A percentile compares a stretch with the other conserved stretches of the same genome.
Conservation (phyloP, 352 stramenopile species). For the Phytophthora multivora region DNA sequence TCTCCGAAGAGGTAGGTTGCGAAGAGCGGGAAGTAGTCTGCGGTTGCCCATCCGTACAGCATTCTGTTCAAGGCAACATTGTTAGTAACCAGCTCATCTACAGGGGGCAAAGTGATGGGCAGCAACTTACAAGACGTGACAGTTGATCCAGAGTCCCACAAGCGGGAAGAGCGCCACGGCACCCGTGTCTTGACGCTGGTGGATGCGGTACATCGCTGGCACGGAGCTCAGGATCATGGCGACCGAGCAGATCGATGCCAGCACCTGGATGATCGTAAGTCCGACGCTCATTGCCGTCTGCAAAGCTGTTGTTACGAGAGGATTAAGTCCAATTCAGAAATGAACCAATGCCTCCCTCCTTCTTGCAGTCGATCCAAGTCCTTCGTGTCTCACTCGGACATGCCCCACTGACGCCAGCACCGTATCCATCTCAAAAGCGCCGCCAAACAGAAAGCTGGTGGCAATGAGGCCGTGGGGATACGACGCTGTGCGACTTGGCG, state of each 20-base stretch:
- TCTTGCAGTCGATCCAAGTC: neutral
- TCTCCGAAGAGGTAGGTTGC: conserved; percentile 34
- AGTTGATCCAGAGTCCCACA: conserved; percentile 45
- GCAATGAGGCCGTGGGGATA: conserved; percentile 13
- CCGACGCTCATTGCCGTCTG: conserved; percentile 27
- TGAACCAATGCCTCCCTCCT: conserved; percentile 3
- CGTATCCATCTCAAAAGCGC: conserved; percentile 10
- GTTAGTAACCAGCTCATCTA: conserved; percentile 10
- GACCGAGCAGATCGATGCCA: conserved; percentile 45
- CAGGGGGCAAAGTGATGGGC: neutral
- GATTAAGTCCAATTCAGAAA: conserved; percentile 28
- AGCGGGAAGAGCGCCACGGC: conserved; percentile 43
- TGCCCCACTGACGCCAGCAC: conserved; percentile 15
- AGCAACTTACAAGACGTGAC: conserved; percentile 39
- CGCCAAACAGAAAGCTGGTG: conserved; percentile 21
- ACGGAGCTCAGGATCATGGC: conserved; percentile 43
- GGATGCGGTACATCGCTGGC: conserved; percentile 44
- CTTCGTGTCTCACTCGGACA: conserved; percentile 10
- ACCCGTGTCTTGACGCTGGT: conserved; percentile 37
- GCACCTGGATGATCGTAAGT: conserved; percentile 36
- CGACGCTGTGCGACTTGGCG: neutral
- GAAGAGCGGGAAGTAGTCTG: conserved; percentile 39
- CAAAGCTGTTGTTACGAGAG: neutral
- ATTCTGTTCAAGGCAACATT: conserved; percentile 25
- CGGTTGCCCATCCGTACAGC: conserved; percentile 40